Conservation (phyloP, 805 yeast genomes). For the Barnettozyma populi region DNA sequence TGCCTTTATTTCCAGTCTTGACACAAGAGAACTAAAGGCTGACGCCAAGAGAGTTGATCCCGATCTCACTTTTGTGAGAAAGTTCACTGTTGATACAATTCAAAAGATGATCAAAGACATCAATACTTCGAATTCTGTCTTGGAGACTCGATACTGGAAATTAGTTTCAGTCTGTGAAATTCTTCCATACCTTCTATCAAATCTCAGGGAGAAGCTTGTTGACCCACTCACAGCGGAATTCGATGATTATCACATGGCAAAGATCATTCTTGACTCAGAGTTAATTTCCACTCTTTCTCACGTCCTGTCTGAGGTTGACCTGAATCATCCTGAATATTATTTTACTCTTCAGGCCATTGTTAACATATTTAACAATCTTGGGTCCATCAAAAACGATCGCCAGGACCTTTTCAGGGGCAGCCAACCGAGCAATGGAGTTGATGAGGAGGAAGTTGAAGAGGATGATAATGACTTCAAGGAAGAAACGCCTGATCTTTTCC, state of each 20-base stretch:
- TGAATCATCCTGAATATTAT: constrained; percentile 65
- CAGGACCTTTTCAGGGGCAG: constrained; percentile 52
- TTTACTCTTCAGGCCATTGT: constrained; percentile 54
- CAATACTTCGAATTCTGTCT: constrained; percentile 28
- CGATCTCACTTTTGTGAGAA: constrained; percentile 67
- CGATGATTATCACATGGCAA: constrained; percentile 62
- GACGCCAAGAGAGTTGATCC: constrained; percentile 54
- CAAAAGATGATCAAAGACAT: constrained; percentile 57
- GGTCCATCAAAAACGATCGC: constrained; percentile 49
- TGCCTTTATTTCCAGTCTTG: constrained; percentile 57
- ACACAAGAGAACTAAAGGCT: constrained; percentile 25
- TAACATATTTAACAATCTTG: constrained; percentile 51
- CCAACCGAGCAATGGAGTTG: constrained; percentile 33
- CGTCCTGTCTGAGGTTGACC: constrained; percentile 60
- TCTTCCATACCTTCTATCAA: constrained; percentile 23
- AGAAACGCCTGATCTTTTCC: constrained; percentile 77
- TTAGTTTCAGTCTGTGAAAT: constrained; percentile 34
- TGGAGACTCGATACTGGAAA: constrained; percentile 47
- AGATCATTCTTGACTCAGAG: constrained; percentile 62
- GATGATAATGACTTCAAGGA: constrained; percentile 54
- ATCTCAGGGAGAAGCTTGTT: constrained; percentile 15
- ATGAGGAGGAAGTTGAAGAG: constrained; percentile 51
- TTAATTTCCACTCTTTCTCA: constrained; percentile 52
- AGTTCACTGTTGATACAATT: constrained; percentile 64
- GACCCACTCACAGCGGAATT: constrained; percentile 36